Evolutionary conservation across 202 grass and related monocot species (phyloP).

Genomic region (Bolboschoenoplectus hybrid): DNA sequence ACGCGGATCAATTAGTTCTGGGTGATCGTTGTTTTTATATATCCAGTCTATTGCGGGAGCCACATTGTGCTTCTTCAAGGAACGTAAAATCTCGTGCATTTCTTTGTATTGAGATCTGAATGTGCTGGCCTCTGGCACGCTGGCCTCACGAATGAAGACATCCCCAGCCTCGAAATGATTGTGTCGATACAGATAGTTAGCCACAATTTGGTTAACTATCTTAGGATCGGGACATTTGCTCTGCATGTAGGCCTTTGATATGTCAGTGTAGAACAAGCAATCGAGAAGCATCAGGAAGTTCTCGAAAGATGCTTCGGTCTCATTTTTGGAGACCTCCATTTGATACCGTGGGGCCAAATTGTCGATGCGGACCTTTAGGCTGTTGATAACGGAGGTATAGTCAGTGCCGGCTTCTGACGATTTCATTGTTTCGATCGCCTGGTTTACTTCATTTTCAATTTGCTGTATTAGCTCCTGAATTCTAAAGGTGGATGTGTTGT

Average conservation of each 20-base stretch:
- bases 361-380: slow-evolving; percentile 31
- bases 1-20: slow-evolving; percentile 22
- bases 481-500: slow-evolving; percentile 32
- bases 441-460: slow-evolving; percentile 32
- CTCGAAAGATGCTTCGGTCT: slow-evolving; percentile 2
- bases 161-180: slow-evolving; percentile 43
- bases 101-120: slow-evolving; percentile 45
- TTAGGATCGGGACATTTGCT: slow-evolving; percentile 13
- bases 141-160: slow-evolving; percentile 39
- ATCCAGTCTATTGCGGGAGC: slow-evolving; percentile 43
- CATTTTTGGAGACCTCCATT: slow-evolving; percentile 31
- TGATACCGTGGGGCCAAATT: slow-evolving; percentile 32
- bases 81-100: slow-evolving; percentile 40
- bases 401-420: neutral
- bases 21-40: slow-evolving; percentile 21
- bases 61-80: slow-evolving; percentile 34
- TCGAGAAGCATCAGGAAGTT: slow-evolving; percentile 30
- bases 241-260: slow-evolving; percentile 41
- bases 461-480: slow-evolving; percentile 34
- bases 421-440: slow-evolving; percentile 30
- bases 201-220: slow-evolving; percentile 42
- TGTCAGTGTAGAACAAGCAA: slow-evolving; percentile 37
- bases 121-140: slow-evolving; percentile 28
- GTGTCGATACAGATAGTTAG: slow-evolving; percentile 43
- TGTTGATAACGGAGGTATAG: slow-evolving; percentile 2